Evolutionary conservation across 352 stramenopile genomes (phyloP), one percentile per base, ranked within the genome.

Genomic region (Pythium dissotocum): DNA sequence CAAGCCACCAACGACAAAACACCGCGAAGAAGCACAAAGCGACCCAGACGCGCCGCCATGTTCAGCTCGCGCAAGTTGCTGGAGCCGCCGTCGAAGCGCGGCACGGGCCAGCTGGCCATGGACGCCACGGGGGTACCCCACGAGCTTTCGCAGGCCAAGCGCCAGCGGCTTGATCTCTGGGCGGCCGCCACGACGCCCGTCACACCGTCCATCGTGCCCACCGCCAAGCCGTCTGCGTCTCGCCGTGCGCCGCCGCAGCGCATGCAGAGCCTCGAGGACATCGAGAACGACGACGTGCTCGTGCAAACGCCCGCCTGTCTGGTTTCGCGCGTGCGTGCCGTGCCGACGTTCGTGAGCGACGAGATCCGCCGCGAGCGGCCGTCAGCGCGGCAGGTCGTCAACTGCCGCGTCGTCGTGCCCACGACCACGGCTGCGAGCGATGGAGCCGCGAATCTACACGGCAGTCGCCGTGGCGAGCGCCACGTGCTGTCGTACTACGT

Each of bases 41-140:
- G 26, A 30, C 7, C 36, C 7, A 14, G 36, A 42, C 7, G 36
- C 6, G 36, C 18, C 4, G 54, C 21, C 61, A 94, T 94, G 85
- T 94, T 94, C 59, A 84, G 81, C 60, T 71, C 82, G n/a, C 82
- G 83, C 26, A 88, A 88, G 77, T 80, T 82, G 63, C 73, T 72
- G n/a, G 82, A 90, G 30, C 71, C 83, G 75, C 78, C 83, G 46
- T 71, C 74, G 48, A 91, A 91, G 82, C 81, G 85, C 69, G 70
- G 74, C 64, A 73, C 71, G 44, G 79, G 73, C 49, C 72, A 84
- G 60, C 73, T 86, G 16, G 58, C 73, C 10, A 38, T 72, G 16
- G 77, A 64, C 14, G 44, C 55, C 16, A 26, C 55, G 18, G 49
- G 56, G 55, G 59, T 30, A 24, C 32, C 59, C 16, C 49, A 52